Evolutionary conservation across 176 grass and related monocot species (phyloP).

Genomic region (Secale cereale): DNA sequence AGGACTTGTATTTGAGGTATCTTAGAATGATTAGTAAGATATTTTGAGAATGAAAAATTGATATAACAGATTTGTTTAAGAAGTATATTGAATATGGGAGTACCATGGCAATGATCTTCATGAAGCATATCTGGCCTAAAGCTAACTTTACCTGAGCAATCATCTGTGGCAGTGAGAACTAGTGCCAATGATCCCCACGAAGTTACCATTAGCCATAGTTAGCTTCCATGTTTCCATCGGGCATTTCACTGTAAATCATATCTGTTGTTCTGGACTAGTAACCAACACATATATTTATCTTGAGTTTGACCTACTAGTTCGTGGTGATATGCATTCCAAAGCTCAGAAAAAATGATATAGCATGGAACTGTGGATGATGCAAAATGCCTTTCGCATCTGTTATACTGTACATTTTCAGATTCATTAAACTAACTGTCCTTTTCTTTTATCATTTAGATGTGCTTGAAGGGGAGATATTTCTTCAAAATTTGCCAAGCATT

Average conservation of each 20-base stretch:
- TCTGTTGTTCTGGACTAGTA: neutral
- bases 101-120: neutral
- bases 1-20: no score
- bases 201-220: neutral
- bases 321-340: neutral
- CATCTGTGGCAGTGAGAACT: neutral
- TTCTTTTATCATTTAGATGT: slow-evolving; percentile 53
- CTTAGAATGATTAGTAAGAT: no score
- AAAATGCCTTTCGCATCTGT: neutral
- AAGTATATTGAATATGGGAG: no score
- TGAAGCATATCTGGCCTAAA: neutral
- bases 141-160: neutral
- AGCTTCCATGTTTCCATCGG: neutral
- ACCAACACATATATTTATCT: neutral
- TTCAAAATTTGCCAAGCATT: slow-evolving; percentile 96
- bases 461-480: slow-evolving; percentile 98
- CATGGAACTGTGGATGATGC: neutral
- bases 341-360: neutral
- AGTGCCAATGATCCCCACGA: neutral
- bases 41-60: no score
- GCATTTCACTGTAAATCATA: neutral
- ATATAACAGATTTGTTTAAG: no score
- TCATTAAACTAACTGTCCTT: slow-evolving; percentile 26
- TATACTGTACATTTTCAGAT: neutral
- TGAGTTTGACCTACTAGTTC: neutral